These are phyloP conservation scores for Barnettozyma sucrosica DNA, from an alignment of 805 yeast genomes.

Conservation along the genomic window DNA sequence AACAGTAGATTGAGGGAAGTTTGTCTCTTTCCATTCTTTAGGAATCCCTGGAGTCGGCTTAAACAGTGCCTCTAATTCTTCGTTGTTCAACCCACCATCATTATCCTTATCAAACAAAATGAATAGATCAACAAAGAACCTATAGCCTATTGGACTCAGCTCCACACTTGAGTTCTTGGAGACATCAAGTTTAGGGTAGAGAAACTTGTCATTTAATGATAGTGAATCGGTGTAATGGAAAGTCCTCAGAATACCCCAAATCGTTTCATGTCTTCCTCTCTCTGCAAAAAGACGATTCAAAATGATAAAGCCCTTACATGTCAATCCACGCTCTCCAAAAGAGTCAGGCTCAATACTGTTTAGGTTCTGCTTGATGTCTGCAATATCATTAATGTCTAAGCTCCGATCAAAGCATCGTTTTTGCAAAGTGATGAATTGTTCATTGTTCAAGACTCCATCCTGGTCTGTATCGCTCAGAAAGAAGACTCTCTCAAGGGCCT, in stretches of 20 bases:
- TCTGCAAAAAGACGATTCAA: constrained; percentile 82
- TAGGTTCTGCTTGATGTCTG: constrained; percentile 36
- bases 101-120: constrained; percentile 87
- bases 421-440: constrained; percentile 68
- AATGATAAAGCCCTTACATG: constrained; percentile 68
- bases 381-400: constrained; percentile 45
- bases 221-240: constrained; percentile 91
- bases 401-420: constrained; percentile 63
- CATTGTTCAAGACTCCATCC: constrained; percentile 71
- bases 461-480: constrained; percentile 85
- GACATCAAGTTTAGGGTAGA: constrained; percentile 77
- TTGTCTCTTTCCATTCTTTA: constrained; percentile 72
- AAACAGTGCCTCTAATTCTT: constrained; percentile 64
- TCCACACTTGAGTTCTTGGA: constrained; percentile 78
- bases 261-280: constrained; percentile 91
- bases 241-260: constrained; percentile 88
- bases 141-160: constrained; percentile 84
- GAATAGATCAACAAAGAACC: constrained; percentile 87
- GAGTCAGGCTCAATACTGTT: constrained; percentile 28
- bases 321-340: constrained; percentile 46
- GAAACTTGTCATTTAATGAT: constrained; percentile 70
- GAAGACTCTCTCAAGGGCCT: constrained; percentile 77
- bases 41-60: constrained; percentile 94
- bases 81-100: constrained; percentile 87
- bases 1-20: constrained; percentile 84